Evolutionary conservation across 2,329 filamentous ascomycete genomes (phyloP).

Genomic region (Colletotrichum lentis): DNA sequence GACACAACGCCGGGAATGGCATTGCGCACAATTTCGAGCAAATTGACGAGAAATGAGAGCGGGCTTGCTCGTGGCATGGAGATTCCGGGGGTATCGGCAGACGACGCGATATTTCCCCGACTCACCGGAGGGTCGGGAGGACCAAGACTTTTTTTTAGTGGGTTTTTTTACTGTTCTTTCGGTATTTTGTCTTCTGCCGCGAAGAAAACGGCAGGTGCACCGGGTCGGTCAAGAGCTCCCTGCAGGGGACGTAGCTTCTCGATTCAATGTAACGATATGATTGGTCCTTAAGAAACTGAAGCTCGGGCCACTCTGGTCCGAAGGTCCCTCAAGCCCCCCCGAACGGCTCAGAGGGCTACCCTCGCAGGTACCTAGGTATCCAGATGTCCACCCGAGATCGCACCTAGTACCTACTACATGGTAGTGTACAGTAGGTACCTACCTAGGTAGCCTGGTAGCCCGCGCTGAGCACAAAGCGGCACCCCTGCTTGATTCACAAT

Average conservation of each 20-base stretch:
- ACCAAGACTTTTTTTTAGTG: not conserved
- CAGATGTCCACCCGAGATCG: conserved; percentile 10
- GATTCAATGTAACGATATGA: conserved; percentile 15
- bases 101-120: conserved; percentile 28
- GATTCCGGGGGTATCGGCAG: conserved; percentile 26
- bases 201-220: conserved; percentile 9
- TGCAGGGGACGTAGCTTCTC: conserved; percentile 16
- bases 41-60: conserved; percentile 15
- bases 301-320: conserved; percentile 29
- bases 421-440: not conserved
- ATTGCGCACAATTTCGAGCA: conserved; percentile 2
- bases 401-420: too few relatives aligned
- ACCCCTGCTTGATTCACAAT: conserved; percentile 35
- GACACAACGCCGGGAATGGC: not conserved
- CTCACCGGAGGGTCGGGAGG: conserved; percentile 21
- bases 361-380: conserved; percentile 4
- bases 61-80: conserved; percentile 26
- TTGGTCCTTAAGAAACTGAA: conserved; percentile 18
- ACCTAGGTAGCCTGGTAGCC: not conserved
- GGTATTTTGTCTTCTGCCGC: conserved; percentile 15
- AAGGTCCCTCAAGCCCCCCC: too few relatives aligned
- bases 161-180: too few relatives aligned
- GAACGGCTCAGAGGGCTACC: too few relatives aligned
- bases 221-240: conserved; percentile 28
- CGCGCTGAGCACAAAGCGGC: conserved; percentile 33